These are phyloP conservation scores for Globisporangium sylvaticum DNA, from an alignment of 352 stramenopile species.

Conservation along the genomic window DNA sequence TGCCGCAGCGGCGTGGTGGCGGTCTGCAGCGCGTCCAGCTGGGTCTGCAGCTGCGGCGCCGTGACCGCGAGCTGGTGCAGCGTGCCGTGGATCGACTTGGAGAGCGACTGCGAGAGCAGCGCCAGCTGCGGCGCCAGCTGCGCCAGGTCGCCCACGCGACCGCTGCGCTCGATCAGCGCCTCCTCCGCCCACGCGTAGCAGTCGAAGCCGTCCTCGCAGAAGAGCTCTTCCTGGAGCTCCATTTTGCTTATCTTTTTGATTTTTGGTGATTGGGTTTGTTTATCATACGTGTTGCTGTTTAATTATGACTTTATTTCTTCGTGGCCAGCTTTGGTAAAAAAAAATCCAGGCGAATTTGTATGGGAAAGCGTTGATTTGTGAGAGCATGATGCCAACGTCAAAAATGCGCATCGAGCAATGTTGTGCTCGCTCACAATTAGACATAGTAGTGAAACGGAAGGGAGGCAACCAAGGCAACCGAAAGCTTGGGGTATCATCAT, in stretches of 20 bases:
- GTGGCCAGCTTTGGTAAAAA: neutral
- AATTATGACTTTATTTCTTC: neutral
- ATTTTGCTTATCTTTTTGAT: neutral
- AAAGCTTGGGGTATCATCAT: neutral
- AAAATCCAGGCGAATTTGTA: too few relatives aligned
- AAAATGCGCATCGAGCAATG: too few relatives aligned
- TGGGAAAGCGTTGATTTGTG: neutral
- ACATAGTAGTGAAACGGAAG: neutral
- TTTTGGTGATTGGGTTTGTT: neutral
- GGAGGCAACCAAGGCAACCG: neutral
- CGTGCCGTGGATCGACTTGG: conserved; percentile 46
- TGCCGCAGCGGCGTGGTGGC: conserved; percentile 33
- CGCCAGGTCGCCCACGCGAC: conserved; percentile 27
- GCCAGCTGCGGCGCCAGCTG: conserved; percentile 53
- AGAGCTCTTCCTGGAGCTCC: conserved; percentile 43
- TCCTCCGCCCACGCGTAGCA: conserved; percentile 72
- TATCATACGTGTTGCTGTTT: neutral
- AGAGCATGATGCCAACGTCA: neutral
- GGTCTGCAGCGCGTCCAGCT: conserved; percentile 45
- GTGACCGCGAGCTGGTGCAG: conserved; percentile 58
- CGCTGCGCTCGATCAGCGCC: conserved; percentile 35
- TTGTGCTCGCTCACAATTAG: too few relatives aligned
- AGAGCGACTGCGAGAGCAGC: conserved; percentile 58
- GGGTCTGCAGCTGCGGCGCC: conserved; percentile 45
- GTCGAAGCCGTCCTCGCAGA: conserved; percentile 49